Evolutionary conservation across 495 filamentous ascomycete species (phyloP).

Genomic region (Immersiella caudata): DNA sequence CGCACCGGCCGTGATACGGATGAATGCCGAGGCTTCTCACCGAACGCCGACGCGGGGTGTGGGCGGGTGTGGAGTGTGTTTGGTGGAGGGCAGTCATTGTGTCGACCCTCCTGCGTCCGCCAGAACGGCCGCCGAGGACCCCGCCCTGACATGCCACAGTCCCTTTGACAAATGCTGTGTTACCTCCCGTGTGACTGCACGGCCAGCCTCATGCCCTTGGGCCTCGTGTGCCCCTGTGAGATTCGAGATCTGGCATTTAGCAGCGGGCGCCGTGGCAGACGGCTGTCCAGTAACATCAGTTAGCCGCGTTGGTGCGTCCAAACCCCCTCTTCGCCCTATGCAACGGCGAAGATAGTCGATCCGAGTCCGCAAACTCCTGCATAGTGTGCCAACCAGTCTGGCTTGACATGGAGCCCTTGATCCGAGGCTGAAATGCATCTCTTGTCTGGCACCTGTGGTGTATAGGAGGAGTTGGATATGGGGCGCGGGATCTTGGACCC

Average conservation of each 20-base stretch:
- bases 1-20: neutral
- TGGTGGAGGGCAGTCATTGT: neutral
- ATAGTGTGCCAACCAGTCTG: neutral
- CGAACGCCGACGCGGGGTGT: neutral
- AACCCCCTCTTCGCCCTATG: neutral
- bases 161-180: constrained; percentile 5
- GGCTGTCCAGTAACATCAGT: neutral
- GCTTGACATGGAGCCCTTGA: neutral
- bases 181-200: neutral
- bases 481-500: constrained; percentile 3
- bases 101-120: neutral
- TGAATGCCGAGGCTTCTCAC: neutral
- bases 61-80: neutral
- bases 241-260: neutral
- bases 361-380: neutral
- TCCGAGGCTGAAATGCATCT: constrained; percentile 9
- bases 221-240: neutral
- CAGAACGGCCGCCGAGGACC: constrained; percentile 9
- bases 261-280: neutral
- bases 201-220: neutral
- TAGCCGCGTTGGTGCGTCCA: neutral
- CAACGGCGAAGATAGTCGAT: neutral
- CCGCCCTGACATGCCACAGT: neutral
- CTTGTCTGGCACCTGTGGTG: neutral
- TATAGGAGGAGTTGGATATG: constrained; percentile 11